phyloP scores from a whole-genome alignment of 257 asterid genomes.

The Eustoma russellianum region DNA sequence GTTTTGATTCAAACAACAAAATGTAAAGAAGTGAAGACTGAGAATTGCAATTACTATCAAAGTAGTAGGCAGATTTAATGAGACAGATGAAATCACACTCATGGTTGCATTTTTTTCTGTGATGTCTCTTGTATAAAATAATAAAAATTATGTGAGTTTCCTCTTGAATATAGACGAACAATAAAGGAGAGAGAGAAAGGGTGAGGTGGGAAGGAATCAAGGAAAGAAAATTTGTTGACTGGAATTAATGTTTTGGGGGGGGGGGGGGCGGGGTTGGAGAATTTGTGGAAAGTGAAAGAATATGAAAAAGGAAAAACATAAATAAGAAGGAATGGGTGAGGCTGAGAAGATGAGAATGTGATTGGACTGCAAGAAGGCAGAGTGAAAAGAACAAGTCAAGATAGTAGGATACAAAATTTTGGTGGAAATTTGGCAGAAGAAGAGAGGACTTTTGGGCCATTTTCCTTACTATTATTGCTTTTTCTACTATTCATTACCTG shows the following conservation, averaged over 20 bases:
- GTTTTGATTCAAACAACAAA: constrained; percentile 17
- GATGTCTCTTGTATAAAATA: too few species aligned
- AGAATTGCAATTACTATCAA: constrained; percentile 16
- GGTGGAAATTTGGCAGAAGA: too few species aligned
- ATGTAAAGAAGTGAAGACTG: constrained; percentile 23
- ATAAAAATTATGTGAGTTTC: too few species aligned
- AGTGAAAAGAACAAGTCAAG: constrained; percentile 66
- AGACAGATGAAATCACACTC: constrained; percentile 28
- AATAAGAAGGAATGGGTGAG: background rate
- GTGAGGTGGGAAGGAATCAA: too few species aligned
- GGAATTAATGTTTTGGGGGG: too few species aligned
- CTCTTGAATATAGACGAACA: too few species aligned
- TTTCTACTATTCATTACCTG: too few species aligned
- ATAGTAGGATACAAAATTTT: constrained; percentile 25
- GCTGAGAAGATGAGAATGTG: background rate
- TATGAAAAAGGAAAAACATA: background rate
- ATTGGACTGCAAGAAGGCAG: constrained; percentile 11
- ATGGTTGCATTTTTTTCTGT: constrained; percentile 46
- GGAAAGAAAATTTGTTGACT: background rate
- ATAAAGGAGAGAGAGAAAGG: background rate
- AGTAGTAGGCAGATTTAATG: constrained; percentile 17
- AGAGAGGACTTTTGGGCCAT: constrained; percentile 15
- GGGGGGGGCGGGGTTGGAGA: too few species aligned
- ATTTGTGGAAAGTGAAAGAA: background rate
- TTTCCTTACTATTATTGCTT: too few species aligned